Percentiles rank a stretch among this genome's conserved stretches.
Evolutionary conservation across 2,329 filamentous ascomycete genomes (phyloP).

Genomic region (Sporothrix dimorphospora): DNA sequence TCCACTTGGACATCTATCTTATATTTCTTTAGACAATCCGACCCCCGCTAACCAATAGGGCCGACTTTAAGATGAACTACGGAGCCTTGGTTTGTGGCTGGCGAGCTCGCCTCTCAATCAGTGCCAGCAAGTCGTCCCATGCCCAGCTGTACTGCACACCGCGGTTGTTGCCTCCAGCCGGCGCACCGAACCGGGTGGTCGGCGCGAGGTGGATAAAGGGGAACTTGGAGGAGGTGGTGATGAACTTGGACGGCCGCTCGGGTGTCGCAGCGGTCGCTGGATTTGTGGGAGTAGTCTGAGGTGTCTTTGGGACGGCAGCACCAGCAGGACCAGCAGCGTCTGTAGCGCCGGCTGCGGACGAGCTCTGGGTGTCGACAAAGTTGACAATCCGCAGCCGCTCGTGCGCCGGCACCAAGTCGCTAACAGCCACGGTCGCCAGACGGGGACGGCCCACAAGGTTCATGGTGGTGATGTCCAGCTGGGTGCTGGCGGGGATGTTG

Average conservation of each 20-base stretch:
- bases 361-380: constrained; percentile 32
- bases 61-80: neutral
- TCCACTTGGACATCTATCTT: neutral
- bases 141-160: constrained; percentile 42
- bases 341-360: neutral
- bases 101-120: constrained; percentile 34
- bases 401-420: constrained; percentile 41
- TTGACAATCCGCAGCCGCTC: constrained; percentile 47
- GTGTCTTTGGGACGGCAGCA: constrained; percentile 27
- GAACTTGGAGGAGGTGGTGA: constrained; percentile 37
- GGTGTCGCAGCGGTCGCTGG: neutral
- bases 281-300: constrained; percentile 34
- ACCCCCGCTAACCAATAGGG: neutral
- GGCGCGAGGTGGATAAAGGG: constrained; percentile 42
- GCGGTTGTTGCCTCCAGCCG: constrained; percentile 28
- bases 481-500: constrained; percentile 49
- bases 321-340: constrained; percentile 35
- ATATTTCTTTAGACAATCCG: neutral
- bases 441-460: constrained; percentile 59
- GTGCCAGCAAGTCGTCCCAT: constrained; percentile 42
- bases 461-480: constrained; percentile 59
- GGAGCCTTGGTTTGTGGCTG: constrained; percentile 6
- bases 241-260: constrained; percentile 15
- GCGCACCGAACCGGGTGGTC: constrained; percentile 40
- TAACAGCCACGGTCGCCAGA: constrained; percentile 41